phyloP scores from a whole-genome alignment of 495 filamentous ascomycete genomes.

The Trichoderma orchidacearum region DNA sequence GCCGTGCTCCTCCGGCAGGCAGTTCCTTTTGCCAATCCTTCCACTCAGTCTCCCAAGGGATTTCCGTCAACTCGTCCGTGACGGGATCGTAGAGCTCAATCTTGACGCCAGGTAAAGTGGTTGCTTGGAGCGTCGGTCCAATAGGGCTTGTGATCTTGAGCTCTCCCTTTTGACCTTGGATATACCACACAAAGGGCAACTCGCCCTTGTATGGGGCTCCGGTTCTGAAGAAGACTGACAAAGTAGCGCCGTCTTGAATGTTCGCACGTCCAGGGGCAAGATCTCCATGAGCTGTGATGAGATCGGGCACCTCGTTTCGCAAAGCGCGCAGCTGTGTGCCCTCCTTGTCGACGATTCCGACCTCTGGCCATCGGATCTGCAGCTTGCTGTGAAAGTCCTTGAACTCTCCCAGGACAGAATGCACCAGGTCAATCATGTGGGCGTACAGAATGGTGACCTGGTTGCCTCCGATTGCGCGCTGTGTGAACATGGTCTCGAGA shows the following conservation, averaged over 20 bases:
- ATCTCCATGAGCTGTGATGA: slow-evolving; percentile 31
- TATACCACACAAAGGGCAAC: slow-evolving; percentile 35
- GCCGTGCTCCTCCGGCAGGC: slow-evolving; percentile 19
- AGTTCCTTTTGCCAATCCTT: slow-evolving; percentile 25
- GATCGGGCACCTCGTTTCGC: slow-evolving; percentile 26
- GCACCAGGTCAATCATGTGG: slow-evolving; percentile 29
- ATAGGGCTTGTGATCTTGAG: slow-evolving; percentile 26
- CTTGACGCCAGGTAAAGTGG: slow-evolving; percentile 14
- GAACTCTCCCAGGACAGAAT: slow-evolving; percentile 31
- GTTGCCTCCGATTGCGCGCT: slow-evolving; percentile 34
- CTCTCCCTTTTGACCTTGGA: slow-evolving; percentile 42
- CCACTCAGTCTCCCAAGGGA: slow-evolving; percentile 22
- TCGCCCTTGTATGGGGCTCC: slow-evolving; percentile 33
- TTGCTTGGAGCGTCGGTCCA: slow-evolving; percentile 20
- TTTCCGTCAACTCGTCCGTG: slow-evolving; percentile 22
- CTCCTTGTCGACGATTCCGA: slow-evolving; percentile 16
- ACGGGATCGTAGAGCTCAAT: slow-evolving; percentile 30
- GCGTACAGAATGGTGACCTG: slow-evolving; percentile 36
- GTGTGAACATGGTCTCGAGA: slow-evolving; percentile 12
- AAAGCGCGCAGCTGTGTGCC: slow-evolving; percentile 12
- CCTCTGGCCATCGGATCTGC: slow-evolving; percentile 29
- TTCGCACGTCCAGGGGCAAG: slow-evolving; percentile 19
- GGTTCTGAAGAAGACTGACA: slow-evolving; percentile 30
- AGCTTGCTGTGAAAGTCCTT: slow-evolving; percentile 20
- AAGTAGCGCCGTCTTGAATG: slow-evolving; percentile 14